A percentile compares a stretch with the other conserved stretches of the same genome.
Evolutionary conservation across 345 rosid species (phyloP).

Genomic region (Ricinus communis): DNA sequence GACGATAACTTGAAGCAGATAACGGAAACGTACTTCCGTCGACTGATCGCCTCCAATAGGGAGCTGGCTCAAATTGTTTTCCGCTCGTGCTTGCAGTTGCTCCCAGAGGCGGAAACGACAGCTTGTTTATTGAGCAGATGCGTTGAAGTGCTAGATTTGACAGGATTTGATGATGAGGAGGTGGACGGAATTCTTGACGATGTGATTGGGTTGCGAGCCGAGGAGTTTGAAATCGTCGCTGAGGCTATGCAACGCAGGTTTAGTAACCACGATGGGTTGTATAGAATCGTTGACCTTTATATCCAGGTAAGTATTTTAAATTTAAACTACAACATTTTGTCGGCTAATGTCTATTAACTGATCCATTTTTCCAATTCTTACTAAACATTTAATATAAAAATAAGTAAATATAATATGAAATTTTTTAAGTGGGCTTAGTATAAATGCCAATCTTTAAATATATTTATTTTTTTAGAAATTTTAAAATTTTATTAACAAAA

Average conservation of each 20-base stretch:
- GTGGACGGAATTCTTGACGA: conserved; percentile 45
- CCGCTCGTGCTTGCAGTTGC: conserved; percentile 54
- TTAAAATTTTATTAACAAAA: too few species aligned
- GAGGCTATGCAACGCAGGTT: conserved; percentile 54
- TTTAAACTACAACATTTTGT: too few species aligned
- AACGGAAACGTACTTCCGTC: conserved; percentile 66
- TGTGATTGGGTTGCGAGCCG: conserved; percentile 41
- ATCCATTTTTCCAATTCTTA: too few species aligned
- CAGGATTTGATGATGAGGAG: conserved; percentile 39
- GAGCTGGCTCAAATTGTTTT: conserved; percentile 53
- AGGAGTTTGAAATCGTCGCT: conserved; percentile 49
- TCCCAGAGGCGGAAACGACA: conserved; percentile 77
- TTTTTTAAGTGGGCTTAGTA: too few species aligned
- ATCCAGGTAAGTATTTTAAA: conserved; percentile 67
- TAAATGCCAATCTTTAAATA: too few species aligned
- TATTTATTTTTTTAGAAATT: too few species aligned
- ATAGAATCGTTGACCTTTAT: conserved; percentile 64
- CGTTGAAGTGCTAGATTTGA: conserved; percentile 42
- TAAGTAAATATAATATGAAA: too few species aligned
- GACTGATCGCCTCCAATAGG: conserved; percentile 35
- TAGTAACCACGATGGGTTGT: conserved; percentile 62
- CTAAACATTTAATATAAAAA: too few species aligned
- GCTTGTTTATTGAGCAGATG: conserved; percentile 58
- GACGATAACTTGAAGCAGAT: conserved; percentile 48
- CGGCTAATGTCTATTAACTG: too few species aligned